phyloP scores from a whole-genome alignment of 805 yeast species.

The Yarrowia sp. region DNA sequence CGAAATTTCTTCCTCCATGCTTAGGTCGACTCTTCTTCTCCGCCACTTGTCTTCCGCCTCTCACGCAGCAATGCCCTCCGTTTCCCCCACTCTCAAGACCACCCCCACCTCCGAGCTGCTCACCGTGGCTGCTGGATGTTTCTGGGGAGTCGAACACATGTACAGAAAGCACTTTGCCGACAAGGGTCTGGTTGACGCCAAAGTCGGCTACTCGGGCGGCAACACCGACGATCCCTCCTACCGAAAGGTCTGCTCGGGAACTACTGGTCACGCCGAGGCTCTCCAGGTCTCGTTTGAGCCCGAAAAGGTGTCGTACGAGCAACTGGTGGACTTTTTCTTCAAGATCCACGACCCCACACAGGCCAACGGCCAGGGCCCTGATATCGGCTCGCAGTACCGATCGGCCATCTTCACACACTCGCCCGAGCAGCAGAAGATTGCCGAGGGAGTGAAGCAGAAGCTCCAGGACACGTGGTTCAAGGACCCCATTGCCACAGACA shows the following conservation, averaged over 20 bases:
- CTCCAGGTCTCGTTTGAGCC: conserved; percentile 87
- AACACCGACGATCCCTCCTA: conserved; percentile 61
- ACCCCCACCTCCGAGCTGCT: conserved; percentile 60
- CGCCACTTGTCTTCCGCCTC: conserved; percentile 17
- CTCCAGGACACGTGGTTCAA: conserved; percentile 80
- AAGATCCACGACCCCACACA: conserved; percentile 95
- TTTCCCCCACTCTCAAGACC: conserved; percentile 47
- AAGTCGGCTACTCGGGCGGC: conserved; percentile 94
- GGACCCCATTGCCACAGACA: conserved; percentile 68
- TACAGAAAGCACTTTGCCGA: conserved; percentile 71
- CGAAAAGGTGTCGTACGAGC: conserved; percentile 59
- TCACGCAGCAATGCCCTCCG: conserved; percentile 19
- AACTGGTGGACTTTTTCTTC: conserved; percentile 82
- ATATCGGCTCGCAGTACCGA: conserved; percentile 87
- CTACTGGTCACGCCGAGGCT: conserved; percentile 83
- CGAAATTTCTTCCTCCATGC: conserved; percentile 9
- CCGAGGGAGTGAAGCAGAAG: conserved; percentile 56
- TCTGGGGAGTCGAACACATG: conserved; percentile 73
- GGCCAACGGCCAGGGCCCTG: conserved; percentile 82
- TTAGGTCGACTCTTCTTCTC: conserved; percentile 20
- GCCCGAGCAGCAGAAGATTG: conserved; percentile 57
- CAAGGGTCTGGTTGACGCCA: conserved; percentile 73
- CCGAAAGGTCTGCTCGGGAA: conserved; percentile 74
- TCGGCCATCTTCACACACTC: conserved; percentile 75
- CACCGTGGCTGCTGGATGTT: conserved; percentile 67